Evolutionary conservation across 2,329 filamentous ascomycete species (phyloP), one percentile per base, ranked within the genome.

Genomic region (Alternaria arborescens): DNA sequence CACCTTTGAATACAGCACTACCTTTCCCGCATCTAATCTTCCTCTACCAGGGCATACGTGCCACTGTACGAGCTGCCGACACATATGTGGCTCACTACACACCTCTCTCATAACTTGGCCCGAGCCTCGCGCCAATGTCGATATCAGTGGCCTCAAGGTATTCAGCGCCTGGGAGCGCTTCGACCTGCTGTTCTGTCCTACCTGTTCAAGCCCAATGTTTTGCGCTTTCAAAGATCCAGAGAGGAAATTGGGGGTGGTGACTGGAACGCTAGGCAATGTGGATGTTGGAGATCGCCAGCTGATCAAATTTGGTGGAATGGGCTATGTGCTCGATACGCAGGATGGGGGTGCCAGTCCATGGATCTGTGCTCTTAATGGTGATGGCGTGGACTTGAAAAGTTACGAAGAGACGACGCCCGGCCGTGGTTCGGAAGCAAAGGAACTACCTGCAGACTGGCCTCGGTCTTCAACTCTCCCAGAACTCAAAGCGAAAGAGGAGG

Each of bases 331-430:
- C 1, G 84, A 87, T 56, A 87, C 85, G 0, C 28, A 77, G 1
- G 85, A 88, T 66, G 85, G 85, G 3, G 85, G 86, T 0, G 79
- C 84, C 1, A 79, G 79, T 3, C 68, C 78, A 1, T 87, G 83
- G 83, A 66, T 86, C 5, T 75, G 74, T 24, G 64, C 74, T 7
- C 53, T 71, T 0, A 81, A 82, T 41, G 55, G 64, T 1, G 72
- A 78, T 43, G 77, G 75, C 4, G 77, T 52, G 1, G 58, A 68
- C n/a, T 62, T 61, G 8, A 65, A 61, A 43, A 62, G 73, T 2
- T 76, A 66, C 46, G 61, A 58, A 26, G 16, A 43, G 8, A 55
- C 56, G 5, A 42, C 26, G 66, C 42, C 71, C 72, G 32, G 56
- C 1, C 30, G 55, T 16, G 14, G 34, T 7, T 5, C 5, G 12